Percentiles rank a stretch among this genome's conserved stretches.
phyloP scores from a whole-genome alignment of 192 early-diverging fungal genomes.

The Pilobolus umbonatus region DNA sequence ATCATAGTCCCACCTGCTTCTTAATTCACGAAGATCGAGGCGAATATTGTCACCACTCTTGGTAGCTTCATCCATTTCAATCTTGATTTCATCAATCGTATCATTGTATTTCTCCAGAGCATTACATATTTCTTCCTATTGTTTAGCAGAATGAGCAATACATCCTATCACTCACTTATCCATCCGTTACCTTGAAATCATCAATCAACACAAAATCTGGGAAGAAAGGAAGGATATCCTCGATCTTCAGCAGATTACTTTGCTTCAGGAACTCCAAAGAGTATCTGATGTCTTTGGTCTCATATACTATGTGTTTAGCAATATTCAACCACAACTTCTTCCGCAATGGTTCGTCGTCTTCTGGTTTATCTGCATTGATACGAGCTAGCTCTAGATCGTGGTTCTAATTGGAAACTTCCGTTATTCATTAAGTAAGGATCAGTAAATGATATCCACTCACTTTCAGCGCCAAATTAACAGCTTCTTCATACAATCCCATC shows the following conservation, averaged over 20 bases:
- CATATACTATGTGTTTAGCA: conserved; percentile 84
- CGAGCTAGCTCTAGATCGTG: conserved; percentile 84
- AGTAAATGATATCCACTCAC: conserved; percentile 23
- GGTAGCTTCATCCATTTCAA: conserved; percentile 21
- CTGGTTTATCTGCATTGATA: conserved; percentile 90
- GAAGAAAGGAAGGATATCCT: conserved; percentile 95
- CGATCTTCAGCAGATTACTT: conserved; percentile 83
- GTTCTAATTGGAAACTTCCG: conserved; percentile 36
- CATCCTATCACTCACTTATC: background rate
- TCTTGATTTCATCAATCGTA: conserved; percentile 61
- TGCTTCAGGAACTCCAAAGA: conserved; percentile 81
- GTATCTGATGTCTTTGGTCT: conserved; percentile 78
- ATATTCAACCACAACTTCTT: conserved; percentile 93
- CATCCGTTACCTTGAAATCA: conserved; percentile 72
- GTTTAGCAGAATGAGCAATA: background rate
- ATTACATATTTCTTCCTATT: conserved; percentile 76
- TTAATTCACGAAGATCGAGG: conserved; percentile 81
- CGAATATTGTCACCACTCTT: conserved; percentile 89
- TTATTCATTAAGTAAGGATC: background rate
- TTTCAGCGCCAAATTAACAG: conserved; percentile 84
- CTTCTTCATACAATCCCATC: conserved; percentile 87
- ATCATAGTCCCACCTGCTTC: conserved; percentile 35
- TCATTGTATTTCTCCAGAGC: conserved; percentile 92
- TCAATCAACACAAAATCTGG: conserved; percentile 97
- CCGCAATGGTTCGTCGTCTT: conserved; percentile 75